Conservation (phyloP, 2,329 filamentous ascomycete genomes). For the Aspergillus calidoustus region DNA sequence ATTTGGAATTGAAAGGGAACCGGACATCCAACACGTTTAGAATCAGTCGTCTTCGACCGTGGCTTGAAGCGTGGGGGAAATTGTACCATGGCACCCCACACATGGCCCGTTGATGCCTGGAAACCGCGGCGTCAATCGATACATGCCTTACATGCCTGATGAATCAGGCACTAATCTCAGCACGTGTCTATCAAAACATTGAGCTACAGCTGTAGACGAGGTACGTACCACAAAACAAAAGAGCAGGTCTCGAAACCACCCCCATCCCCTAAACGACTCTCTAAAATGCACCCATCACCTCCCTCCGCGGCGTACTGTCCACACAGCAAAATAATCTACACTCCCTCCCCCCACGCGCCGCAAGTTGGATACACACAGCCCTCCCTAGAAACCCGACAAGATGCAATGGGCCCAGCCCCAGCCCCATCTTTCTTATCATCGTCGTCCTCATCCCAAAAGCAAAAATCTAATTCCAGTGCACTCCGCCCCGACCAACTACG, state of each 20-base stretch:
- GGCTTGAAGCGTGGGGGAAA: no score
- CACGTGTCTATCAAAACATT: background rate
- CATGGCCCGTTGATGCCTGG: no score
- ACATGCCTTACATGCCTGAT: no score
- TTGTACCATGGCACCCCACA: no score
- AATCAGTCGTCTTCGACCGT: no score
- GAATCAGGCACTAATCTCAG: background rate
- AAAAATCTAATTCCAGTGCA: background rate
- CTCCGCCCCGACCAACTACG: background rate
- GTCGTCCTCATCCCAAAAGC: background rate
- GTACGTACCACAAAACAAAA: background rate
- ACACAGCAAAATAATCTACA: constrained; percentile 17
- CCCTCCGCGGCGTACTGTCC: background rate
- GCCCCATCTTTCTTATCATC: background rate
- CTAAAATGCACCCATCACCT: background rate
- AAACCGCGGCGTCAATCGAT: no score
- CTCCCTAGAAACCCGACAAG: constrained; percentile 28
- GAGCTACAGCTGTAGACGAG: background rate
- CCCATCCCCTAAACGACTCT: no score
- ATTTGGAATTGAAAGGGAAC: no score
- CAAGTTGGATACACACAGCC: constrained; percentile 40
- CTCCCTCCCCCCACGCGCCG: constrained; percentile 39
- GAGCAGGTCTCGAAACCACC: no score
- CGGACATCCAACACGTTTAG: no score
- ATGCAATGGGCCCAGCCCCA: constrained; percentile 20